Evolutionary conservation across 371 early-diverging fungal genomes (phyloP).

Genomic region (Mortierella sp.): DNA sequence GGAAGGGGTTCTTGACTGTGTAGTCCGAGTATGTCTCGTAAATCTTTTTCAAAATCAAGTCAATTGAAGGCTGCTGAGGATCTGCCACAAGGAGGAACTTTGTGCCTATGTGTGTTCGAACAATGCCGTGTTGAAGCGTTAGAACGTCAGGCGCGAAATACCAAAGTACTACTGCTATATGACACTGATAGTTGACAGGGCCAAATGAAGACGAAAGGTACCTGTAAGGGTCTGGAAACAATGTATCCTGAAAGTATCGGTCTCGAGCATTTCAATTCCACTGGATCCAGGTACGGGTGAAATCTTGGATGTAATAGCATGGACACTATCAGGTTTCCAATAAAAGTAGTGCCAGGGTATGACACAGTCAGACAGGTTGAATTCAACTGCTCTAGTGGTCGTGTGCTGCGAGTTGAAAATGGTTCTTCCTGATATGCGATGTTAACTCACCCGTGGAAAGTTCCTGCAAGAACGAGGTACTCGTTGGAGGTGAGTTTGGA

Average conservation of each 20-base stretch:
- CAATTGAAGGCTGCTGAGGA: constrained; percentile 80
- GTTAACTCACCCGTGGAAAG: constrained; percentile 91
- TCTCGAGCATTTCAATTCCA: constrained; percentile 94
- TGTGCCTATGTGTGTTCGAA: constrained; percentile 72
- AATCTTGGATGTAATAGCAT: constrained; percentile 96
- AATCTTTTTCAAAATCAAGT: constrained; percentile 79
- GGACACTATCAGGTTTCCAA: constrained; percentile 75
- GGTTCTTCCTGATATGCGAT: neutral
- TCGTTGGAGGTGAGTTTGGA: constrained; percentile 93
- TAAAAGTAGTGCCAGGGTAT: neutral
- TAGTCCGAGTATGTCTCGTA: constrained; percentile 96
- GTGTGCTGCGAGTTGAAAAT: neutral
- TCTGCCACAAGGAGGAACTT: constrained; percentile 94
- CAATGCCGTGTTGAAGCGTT: neutral
- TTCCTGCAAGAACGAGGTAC: constrained; percentile 96
- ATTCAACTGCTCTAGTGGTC: neutral
- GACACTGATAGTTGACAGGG: neutral
- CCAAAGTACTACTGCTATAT: neutral
- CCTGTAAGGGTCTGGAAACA: constrained; percentile 97
- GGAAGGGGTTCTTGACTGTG: constrained; percentile 99
- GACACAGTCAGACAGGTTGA: neutral
- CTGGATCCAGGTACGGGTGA: constrained; percentile 87
- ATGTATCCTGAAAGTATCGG: constrained; percentile 90
- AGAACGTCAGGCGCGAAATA: neutral
- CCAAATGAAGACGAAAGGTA: constrained; percentile 39